Base-by-base conservation (phyloP, 257 asterid genomes). In the Primulina eburnea region DNA sequence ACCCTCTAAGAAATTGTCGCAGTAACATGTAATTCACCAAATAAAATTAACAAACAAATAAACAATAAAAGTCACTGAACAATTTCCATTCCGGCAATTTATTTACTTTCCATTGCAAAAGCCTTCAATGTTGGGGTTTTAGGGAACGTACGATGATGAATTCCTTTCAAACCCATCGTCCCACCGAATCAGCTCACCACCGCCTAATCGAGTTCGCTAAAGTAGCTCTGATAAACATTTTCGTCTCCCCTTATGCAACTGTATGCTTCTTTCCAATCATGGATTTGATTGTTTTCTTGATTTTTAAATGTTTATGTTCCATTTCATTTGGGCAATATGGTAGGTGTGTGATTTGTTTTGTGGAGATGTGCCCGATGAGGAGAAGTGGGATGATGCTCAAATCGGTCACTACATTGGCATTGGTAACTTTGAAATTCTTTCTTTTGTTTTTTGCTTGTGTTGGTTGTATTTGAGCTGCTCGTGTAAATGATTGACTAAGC, bases 401-500 rank as follows among this genome's bases (percentile, higher is more conserved):
- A 93, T 93, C 79, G 96, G 99, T 73, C 99, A 93, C 82, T 92
- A 84, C 75, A 87, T 93, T 73, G 97, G 97, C 73, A 83, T 93
- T 71, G 97, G 99, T 90, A 87, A 71, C 33, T 67, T 57, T 5
- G 34, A 26, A 6, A 7, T 17, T 20, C 50, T 68, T 17, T 65
- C 55, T n/a, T n/a, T 59, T 37, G 8, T 61, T 47, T 28, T 28
- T 37, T 10, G 55, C 7, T 70, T 20, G 7, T 14, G 21, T 50
- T 33, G 2, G 14, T 72, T 12, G 58, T n/a, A 28, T 70, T 9
- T 7, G 9, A 32, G 26, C 59, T 80, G 57, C 68, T 64, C 62
- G 75, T 10, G 17, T 29, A 62, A 56, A 55, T 71, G 61, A n/a
- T 40, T 6, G 17, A 43, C 16, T 30, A 38, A 40, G 47, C 6